Evolutionary conservation across 2,329 filamentous ascomycete genomes (phyloP).

Genomic region (Fusarium temperatum): DNA sequence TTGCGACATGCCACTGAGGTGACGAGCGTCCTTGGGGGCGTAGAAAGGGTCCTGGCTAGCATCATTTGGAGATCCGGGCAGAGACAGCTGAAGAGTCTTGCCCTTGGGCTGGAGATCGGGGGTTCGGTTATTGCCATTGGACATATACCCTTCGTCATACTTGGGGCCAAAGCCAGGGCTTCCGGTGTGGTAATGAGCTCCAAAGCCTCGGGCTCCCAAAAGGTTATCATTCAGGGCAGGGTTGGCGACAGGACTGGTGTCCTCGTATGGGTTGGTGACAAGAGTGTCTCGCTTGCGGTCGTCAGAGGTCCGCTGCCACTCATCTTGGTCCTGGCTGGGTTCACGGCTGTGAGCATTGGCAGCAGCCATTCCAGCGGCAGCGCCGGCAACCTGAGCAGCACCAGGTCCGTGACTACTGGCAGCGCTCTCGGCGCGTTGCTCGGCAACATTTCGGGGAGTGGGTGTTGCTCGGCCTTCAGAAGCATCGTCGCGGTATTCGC

Average conservation of each 20-base stretch:
- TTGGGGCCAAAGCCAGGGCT: conserved; percentile 69
- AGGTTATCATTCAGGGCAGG: conserved; percentile 62
- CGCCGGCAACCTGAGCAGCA: conserved; percentile 62
- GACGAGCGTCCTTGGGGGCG: conserved; percentile 63
- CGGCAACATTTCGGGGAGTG: conserved; percentile 43
- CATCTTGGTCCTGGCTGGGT: conserved; percentile 66
- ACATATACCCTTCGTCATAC: conserved; percentile 90
- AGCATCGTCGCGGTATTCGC: conserved; percentile 52
- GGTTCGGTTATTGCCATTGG: conserved; percentile 69
- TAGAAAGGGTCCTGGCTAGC: conserved; percentile 73
- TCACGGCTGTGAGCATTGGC: conserved; percentile 58
- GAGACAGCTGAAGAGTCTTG: conserved; percentile 59
- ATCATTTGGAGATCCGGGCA: conserved; percentile 61
- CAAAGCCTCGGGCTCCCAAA: conserved; percentile 53
- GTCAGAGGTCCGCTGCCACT: conserved; percentile 70
- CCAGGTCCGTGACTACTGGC: conserved; percentile 49
- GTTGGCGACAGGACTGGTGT: conserved; percentile 69
- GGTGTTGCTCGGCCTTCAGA: conserved; percentile 68
- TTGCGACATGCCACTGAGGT: conserved; percentile 89
- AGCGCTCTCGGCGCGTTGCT: conserved; percentile 48
- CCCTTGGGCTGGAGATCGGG: conserved; percentile 63
- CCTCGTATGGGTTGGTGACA: conserved; percentile 74
- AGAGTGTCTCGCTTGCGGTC: conserved; percentile 73
- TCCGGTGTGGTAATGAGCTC: conserved; percentile 60
- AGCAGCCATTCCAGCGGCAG: conserved; percentile 55